Conservation (phyloP, 345 rosid species). For the Noccaea bulbosa region DNA sequence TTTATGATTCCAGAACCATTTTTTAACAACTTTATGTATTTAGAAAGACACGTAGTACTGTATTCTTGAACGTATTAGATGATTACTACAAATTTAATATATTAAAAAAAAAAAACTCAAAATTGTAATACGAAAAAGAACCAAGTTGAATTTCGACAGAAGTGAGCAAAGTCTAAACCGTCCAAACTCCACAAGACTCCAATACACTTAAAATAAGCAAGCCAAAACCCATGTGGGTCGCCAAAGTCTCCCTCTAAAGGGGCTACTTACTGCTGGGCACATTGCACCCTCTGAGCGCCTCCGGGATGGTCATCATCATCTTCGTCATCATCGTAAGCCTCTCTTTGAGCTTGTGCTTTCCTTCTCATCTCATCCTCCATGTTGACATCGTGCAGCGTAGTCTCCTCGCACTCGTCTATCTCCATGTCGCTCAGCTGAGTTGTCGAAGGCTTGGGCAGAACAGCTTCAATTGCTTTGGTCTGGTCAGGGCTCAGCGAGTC, state of each 20-base stretch:
- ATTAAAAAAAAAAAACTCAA: slow-evolving; percentile 7
- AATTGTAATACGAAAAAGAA: slow-evolving; percentile 33
- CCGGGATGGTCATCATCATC: slow-evolving; percentile 53
- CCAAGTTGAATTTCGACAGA: slow-evolving; percentile 14
- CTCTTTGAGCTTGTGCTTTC: slow-evolving; percentile 62
- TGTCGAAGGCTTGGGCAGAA: slow-evolving; percentile 52
- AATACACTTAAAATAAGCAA: slow-evolving; percentile 28
- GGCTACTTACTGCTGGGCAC: slow-evolving; percentile 71
- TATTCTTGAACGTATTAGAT: not conserved
- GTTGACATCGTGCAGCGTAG: slow-evolving; percentile 70
- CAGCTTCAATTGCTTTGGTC: slow-evolving; percentile 54
- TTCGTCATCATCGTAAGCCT: slow-evolving; percentile 64
- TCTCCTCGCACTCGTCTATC: slow-evolving; percentile 80
- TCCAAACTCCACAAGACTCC: slow-evolving; percentile 35
- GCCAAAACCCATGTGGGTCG: slow-evolving; percentile 34
- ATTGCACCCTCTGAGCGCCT: slow-evolving; percentile 67
- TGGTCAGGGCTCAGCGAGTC: slow-evolving; percentile 60
- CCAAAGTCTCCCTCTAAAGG: slow-evolving; percentile 11
- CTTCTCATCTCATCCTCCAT: slow-evolving; percentile 69
- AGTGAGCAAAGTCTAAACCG: slow-evolving; percentile 29
- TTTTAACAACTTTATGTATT: no score
- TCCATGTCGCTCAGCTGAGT: slow-evolving; percentile 66
- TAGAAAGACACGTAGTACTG: no score
- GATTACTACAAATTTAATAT: slow-evolving; percentile 18
- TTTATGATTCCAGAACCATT: no score